Base-by-base conservation (phyloP, 441 rosid genomes). In the Aquilaria agallochum region DNA sequence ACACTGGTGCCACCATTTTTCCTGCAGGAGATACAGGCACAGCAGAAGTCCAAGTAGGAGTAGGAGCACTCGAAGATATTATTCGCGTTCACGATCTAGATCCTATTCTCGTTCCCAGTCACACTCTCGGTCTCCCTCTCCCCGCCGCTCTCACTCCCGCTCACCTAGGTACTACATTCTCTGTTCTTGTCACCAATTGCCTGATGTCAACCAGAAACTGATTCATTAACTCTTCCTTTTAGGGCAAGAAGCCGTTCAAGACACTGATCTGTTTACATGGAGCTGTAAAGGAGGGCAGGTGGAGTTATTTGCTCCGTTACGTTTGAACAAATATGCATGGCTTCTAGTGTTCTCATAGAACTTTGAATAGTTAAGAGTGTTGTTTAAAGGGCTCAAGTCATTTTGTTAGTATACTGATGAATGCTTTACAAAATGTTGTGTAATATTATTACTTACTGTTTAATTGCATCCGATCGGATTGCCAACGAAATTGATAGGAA, bases 161-260 rank as follows among this genome's bases (percentile, higher is more conserved):
- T 89, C 96, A 1, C 98, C 97, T 14, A 90, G 92, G 97, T 83
- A 58, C 42, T 68, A 57, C 58, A 27, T 62, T 14, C 31, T n/a
- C 31, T 50, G 31, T 59, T 56, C 6, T 50, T n/a, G 30, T 4
- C 32, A 36, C 8, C 5, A 47, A 36, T 48, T 50, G 20, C 12
- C 12, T 68, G 64, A 50, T 67, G 2, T 31, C 11, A 10, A 45
- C 50, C 13, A 59, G 50, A 50, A 31, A 49, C 74, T 68, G 50
- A 73, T 55, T 58, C 9, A 2, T 13, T 36, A 44, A 40, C 8
- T 20, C 4, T 42, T 36, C 34, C 6, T 65, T 56, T 66, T 85
- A 90, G 98, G 84, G 80, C 76, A 65, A 79, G 89, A 71, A 85
- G 90, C 79, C 79, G 78, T 44, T 77, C 96, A 49, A 90, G 85